phyloP scores from a whole-genome alignment of 805 yeast genomes.

The Schwanniomyces vanrijiae region DNA sequence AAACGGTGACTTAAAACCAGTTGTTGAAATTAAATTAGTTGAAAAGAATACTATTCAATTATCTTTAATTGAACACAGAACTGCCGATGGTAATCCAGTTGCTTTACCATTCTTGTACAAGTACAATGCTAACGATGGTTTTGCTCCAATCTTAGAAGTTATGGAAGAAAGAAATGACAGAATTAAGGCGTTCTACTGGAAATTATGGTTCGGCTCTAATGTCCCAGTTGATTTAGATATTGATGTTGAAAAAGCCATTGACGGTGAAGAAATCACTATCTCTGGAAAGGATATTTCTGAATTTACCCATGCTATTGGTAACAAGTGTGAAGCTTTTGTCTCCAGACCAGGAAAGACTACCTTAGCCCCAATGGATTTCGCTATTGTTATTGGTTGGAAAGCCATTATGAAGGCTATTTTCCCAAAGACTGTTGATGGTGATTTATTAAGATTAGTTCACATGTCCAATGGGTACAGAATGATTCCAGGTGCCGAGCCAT shows the following conservation, averaged over 20 bases:
- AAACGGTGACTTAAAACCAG: conserved; percentile 67
- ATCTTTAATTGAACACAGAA: conserved; percentile 83
- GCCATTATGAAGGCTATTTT: conserved; percentile 97
- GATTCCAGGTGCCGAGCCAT: conserved; percentile 88
- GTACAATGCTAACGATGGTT: conserved; percentile 85
- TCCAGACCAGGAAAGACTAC: conserved; percentile 80
- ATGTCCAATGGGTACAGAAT: conserved; percentile 91
- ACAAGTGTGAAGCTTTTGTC: conserved; percentile 94
- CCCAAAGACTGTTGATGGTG: conserved; percentile 97
- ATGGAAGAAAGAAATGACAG: conserved; percentile 89
- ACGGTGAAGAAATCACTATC: conserved; percentile 67
- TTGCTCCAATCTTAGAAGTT: conserved; percentile 89
- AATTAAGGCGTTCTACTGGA: conserved; percentile 97
- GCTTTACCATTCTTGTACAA: conserved; percentile 75
- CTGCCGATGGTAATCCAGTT: conserved; percentile 71
- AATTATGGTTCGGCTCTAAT: conserved; percentile 81
- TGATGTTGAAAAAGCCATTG: conserved; percentile 68
- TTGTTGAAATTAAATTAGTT: conserved; percentile 59
- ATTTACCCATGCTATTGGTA: conserved; percentile 96
- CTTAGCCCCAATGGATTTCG: conserved; percentile 98
- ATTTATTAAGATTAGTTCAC: conserved; percentile 89
- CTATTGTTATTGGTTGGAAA: conserved; percentile 97
- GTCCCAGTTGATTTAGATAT: conserved; percentile 65
- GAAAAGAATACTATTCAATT: conserved; percentile 59
- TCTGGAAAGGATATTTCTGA: conserved; percentile 80